Conservation (phyloP, 108 stramenopile species). For the Bacterosira constricta region DNA sequence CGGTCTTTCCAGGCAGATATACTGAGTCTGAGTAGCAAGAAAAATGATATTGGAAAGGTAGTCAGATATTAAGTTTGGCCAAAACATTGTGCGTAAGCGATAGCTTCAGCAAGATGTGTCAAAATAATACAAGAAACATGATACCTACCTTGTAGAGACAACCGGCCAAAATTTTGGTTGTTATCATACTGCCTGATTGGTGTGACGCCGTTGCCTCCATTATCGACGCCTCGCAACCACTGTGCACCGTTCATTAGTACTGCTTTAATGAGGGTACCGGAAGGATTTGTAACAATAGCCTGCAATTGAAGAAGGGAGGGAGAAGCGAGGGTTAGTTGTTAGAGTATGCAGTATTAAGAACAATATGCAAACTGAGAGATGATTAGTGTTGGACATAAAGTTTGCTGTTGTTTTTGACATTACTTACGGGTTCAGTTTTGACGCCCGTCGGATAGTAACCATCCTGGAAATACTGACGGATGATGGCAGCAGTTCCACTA, state of each 20-base stretch:
- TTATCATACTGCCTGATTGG: constrained; percentile 38
- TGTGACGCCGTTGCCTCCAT: constrained; percentile 18
- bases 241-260: constrained; percentile 62
- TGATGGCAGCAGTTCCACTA: constrained; percentile 62
- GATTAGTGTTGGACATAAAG: no score
- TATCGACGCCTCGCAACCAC: constrained; percentile 24
- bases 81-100: no score
- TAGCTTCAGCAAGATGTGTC: no score
- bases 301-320: no score
- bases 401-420: no score
- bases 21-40: no score
- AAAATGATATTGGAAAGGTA: no score
- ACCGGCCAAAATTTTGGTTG: constrained; percentile 42
- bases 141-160: constrained; percentile 31
- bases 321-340: no score
- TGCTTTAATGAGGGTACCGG: constrained; percentile 68
- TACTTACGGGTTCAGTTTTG: constrained; percentile 23
- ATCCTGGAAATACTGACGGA: constrained; percentile 68
- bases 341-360: no score
- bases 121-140: no score
- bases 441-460: constrained; percentile 58
- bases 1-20: constrained; percentile 13
- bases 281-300: constrained; percentile 40
- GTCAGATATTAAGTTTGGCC: no score
- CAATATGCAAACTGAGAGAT: no score